Conservation (phyloP, 169 alveolate genomes). For the Plasmodium fragile region DNA sequence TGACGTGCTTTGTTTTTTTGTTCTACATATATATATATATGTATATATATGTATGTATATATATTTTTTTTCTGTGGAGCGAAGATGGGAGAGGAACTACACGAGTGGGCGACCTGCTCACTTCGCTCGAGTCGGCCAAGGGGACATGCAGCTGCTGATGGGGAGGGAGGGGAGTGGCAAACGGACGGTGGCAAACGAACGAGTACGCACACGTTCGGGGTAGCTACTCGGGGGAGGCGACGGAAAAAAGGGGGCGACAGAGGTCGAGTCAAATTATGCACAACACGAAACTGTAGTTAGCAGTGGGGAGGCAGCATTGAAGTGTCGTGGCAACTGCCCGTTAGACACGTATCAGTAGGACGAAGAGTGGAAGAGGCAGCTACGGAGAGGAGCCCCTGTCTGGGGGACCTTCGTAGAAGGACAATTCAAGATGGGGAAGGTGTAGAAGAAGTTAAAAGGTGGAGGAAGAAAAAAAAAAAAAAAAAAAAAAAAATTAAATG, state of each 20-base stretch:
- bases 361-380: background rate
- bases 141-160: background rate
- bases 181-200: background rate
- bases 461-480: background rate
- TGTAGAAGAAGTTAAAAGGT: background rate
- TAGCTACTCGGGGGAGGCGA: background rate
- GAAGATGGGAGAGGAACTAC: background rate
- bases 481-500: background rate
- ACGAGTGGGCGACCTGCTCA: background rate
- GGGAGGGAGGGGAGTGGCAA: background rate
- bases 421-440: background rate
- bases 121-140: background rate
- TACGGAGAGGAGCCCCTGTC: background rate
- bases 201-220: background rate
- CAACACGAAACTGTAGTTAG: background rate
- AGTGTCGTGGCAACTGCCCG: background rate
- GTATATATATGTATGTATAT: too few species aligned
- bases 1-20: too few species aligned
- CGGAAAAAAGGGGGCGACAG: background rate
- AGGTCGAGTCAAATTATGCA: background rate
- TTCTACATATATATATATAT: too few species aligned
- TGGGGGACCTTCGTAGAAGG: background rate
- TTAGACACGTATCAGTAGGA: background rate
- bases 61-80: background rate
- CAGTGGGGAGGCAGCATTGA: background rate